Evolutionary conservation across 108 stramenopile species (phyloP).

Genomic region (Cyclotella kingstonii): DNA sequence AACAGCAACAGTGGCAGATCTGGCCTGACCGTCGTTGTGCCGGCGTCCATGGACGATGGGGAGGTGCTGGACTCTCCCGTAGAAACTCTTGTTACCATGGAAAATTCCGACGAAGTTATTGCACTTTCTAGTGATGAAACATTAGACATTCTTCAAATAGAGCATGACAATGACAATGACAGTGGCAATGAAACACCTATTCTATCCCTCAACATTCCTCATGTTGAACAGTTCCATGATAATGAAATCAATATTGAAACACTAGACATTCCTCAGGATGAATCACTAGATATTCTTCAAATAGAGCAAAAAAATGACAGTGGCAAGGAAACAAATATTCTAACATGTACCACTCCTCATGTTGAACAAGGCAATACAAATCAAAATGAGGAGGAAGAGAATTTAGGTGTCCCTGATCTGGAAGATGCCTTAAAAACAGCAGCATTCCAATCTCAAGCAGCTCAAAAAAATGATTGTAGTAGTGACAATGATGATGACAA

Average conservation of each 20-base stretch:
- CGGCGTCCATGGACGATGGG: neutral
- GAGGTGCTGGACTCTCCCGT: neutral
- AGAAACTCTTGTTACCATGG: neutral
- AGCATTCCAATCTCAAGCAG: too few relatives aligned
- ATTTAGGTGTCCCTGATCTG: neutral
- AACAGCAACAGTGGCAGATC: neutral
- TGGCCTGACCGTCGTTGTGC: neutral
- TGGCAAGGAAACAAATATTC: too few relatives aligned
- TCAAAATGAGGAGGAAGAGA: too few relatives aligned
- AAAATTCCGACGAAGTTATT: neutral
- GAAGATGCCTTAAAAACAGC: neutral
- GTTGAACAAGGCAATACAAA: too few relatives aligned
- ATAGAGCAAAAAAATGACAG: conserved; percentile 21
- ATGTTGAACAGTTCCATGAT: too few relatives aligned
- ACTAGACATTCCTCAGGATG: neutral
- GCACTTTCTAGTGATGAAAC: neutral
- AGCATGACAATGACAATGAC: conserved; percentile 20
- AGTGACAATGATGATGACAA: conserved; percentile 34
- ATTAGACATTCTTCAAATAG: conserved; percentile 11
- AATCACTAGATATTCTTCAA: conserved; percentile 6
- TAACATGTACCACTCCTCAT: too few relatives aligned
- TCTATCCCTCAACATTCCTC: too few relatives aligned
- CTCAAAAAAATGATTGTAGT: too few relatives aligned
- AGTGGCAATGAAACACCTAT: conserved; percentile 30
- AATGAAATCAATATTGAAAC: too few relatives aligned